phyloP scores from a whole-genome alignment of 2,329 filamentous ascomycete species.

The Ceratocystis eucalypticola region DNA sequence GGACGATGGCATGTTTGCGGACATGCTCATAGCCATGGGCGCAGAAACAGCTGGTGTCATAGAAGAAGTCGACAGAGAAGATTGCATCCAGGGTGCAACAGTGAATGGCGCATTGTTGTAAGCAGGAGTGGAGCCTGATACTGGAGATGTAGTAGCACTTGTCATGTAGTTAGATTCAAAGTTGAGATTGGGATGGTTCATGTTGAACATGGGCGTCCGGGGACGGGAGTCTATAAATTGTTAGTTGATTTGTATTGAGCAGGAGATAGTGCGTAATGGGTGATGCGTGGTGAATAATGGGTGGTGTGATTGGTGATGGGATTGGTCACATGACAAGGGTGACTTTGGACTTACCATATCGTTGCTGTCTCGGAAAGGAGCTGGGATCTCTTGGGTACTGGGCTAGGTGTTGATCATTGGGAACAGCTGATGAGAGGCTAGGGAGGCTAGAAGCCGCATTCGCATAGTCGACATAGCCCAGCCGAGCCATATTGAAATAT shows the following conservation, averaged over 20 bases:
- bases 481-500: background rate
- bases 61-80: background rate
- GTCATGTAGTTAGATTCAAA: conserved; percentile 2
- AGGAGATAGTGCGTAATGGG: background rate
- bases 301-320: background rate
- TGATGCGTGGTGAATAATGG: too few species aligned
- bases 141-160: background rate
- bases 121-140: background rate
- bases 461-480: background rate
- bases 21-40: background rate
- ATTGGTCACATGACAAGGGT: background rate
- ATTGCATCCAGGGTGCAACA: background rate
- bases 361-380: background rate
- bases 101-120: background rate
- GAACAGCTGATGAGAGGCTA: background rate
- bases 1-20: background rate
- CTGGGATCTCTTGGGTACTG: background rate
- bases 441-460: background rate
- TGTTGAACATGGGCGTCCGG: conserved; percentile 1
- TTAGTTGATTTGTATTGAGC: background rate
- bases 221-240: background rate
- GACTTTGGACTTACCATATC: background rate
- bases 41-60: background rate
- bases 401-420: background rate
- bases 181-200: background rate